These are phyloP conservation scores for Claviceps sorghi DNA, from an alignment of 2,329 filamentous ascomycete species.

Conservation along the genomic window DNA sequence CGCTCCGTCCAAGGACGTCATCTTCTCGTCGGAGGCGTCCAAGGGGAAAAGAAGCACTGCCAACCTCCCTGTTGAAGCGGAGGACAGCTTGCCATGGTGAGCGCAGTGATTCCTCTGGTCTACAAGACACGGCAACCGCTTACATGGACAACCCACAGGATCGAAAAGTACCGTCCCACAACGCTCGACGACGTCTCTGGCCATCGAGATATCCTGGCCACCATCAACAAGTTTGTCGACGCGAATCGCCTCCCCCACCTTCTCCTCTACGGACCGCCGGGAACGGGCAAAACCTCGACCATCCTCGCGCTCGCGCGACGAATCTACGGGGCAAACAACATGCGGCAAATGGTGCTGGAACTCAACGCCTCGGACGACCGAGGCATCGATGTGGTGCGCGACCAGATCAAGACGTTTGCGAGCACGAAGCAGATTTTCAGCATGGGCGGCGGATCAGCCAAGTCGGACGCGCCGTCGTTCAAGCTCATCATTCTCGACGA, in stretches of 20 bases:
- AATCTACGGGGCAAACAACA: slow-evolving; percentile 83
- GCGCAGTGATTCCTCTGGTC: slow-evolving; percentile 8
- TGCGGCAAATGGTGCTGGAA: slow-evolving; percentile 97
- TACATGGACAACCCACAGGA: slow-evolving; percentile 37
- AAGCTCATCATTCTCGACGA: slow-evolving; percentile 97
- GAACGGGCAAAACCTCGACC: slow-evolving; percentile 95
- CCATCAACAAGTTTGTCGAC: slow-evolving; percentile 95
- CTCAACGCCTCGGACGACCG: slow-evolving; percentile 94
- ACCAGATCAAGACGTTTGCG: slow-evolving; percentile 99
- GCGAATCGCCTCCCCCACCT: slow-evolving; percentile 88
- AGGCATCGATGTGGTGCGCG: slow-evolving; percentile 92
- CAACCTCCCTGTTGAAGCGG: slow-evolving; percentile 83
- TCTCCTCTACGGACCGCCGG: slow-evolving; percentile 88
- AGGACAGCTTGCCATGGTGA: slow-evolving; percentile 87
- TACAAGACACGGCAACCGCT: neutral
- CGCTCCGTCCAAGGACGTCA: slow-evolving; percentile 31
- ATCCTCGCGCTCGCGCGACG: slow-evolving; percentile 82
- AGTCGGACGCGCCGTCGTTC: slow-evolving; percentile 30
- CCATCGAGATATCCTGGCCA: slow-evolving; percentile 92
- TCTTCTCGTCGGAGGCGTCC: slow-evolving; percentile 60
- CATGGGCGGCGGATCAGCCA: slow-evolving; percentile 36
- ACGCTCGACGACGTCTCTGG: slow-evolving; percentile 87
- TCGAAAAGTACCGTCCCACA: slow-evolving; percentile 90
- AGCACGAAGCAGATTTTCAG: slow-evolving; percentile 95
- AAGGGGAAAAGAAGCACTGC: slow-evolving; percentile 89